Conservation (phyloP, 306 rosid species). For the Trifolium fragiferum region DNA sequence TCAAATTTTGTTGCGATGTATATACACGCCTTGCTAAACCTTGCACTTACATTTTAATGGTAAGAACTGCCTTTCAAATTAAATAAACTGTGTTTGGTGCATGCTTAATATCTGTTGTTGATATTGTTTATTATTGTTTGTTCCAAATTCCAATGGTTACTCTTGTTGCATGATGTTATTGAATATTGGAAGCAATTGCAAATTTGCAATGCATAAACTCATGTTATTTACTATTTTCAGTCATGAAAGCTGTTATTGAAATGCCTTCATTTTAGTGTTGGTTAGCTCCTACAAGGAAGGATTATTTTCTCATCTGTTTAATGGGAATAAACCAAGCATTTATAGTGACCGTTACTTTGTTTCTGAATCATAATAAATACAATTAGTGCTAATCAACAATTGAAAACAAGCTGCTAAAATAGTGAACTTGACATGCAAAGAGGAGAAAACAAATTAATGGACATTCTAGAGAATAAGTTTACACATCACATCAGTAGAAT, state of each 20-base stretch:
- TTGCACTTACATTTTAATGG: slow-evolving; percentile 12
- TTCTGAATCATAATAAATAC: not conserved
- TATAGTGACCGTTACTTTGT: not conserved
- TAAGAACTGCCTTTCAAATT: slow-evolving; percentile 11
- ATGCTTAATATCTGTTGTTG: slow-evolving; percentile 1
- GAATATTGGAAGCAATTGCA: not conserved
- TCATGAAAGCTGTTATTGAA: not conserved
- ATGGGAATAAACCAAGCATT: not conserved
- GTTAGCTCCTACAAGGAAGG: not conserved
- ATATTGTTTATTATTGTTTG: slow-evolving; percentile 6
- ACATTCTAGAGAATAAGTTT: too few relatives aligned
- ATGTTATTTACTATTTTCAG: not conserved
- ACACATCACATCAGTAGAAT: not conserved
- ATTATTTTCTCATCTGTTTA: not conserved
- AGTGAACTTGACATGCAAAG: not conserved
- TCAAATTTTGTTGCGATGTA: slow-evolving; percentile 17
- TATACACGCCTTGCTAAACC: slow-evolving; percentile 7
- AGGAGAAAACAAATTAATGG: not conserved
- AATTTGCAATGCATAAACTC: not conserved
- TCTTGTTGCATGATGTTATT: not conserved
- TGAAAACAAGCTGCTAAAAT: not conserved
- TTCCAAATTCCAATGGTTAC: not conserved
- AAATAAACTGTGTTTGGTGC: slow-evolving; percentile 2
- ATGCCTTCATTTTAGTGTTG: slow-evolving; percentile 1
- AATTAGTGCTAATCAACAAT: not conserved